A percentile compares a stretch with the other conserved stretches of the same genome.
Conservation (phyloP, 1,284 basidiomycete genomes). For the Cutaneotrichosporon cyanovorans region DNA sequence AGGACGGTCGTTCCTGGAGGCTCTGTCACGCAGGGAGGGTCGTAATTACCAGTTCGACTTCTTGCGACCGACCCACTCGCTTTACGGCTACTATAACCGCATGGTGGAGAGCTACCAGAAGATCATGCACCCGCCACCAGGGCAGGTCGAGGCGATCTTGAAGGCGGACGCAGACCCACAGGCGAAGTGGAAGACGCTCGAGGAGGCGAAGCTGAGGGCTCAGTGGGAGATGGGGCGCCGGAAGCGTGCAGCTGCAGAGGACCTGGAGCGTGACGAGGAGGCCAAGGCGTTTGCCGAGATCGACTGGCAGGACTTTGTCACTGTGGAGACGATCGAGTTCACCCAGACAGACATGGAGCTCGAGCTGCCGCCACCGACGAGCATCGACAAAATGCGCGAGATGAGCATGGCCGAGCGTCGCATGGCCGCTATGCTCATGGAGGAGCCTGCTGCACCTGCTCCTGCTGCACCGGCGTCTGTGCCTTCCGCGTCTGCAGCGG, state of each 20-base stretch:
- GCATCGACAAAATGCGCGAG: slow-evolving; percentile 84
- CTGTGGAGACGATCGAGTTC: slow-evolving; percentile 97
- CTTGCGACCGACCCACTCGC: slow-evolving; percentile 85
- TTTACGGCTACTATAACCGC: slow-evolving; percentile 94
- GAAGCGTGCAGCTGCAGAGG: slow-evolving; percentile 75
- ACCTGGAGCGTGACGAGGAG: slow-evolving; percentile 74
- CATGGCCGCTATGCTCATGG: slow-evolving; percentile 98
- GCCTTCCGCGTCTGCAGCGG: slow-evolving; percentile 50
- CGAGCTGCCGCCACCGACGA: slow-evolving; percentile 91
- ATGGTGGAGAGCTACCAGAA: slow-evolving; percentile 94
- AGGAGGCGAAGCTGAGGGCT: slow-evolving; percentile 67
- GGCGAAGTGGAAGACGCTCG: slow-evolving; percentile 68
- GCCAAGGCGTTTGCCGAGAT: slow-evolving; percentile 78
- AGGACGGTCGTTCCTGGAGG: slow-evolving; percentile 76
- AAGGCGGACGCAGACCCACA: slow-evolving; percentile 54
- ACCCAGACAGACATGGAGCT: slow-evolving; percentile 84
- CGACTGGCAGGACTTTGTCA: slow-evolving; percentile 99
- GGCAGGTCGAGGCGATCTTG: slow-evolving; percentile 60
- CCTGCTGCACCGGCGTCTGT: slow-evolving; percentile 54
- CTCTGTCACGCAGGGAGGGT: slow-evolving; percentile 79
- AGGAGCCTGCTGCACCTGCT: slow-evolving; percentile 75
- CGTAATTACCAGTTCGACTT: slow-evolving; percentile 99
- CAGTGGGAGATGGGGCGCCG: slow-evolving; percentile 80
- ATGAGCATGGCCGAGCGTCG: slow-evolving; percentile 96
- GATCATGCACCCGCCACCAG: slow-evolving; percentile 74